Evolutionary conservation across 1,139 yeast species (phyloP).

Genomic region (Nakaseomyces glabratus): DNA sequence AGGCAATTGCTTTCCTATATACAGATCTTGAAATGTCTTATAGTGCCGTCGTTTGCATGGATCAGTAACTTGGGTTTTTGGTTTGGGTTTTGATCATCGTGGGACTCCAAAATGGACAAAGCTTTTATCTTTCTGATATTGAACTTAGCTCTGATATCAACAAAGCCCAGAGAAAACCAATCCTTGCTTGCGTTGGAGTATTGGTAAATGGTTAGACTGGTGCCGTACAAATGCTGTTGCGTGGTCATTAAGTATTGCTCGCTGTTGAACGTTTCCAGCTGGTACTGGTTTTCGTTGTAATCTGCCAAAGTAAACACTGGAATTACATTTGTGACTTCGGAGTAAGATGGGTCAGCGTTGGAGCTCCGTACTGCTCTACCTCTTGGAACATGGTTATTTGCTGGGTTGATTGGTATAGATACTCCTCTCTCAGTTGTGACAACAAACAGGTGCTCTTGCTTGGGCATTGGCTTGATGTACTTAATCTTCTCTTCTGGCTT

Average conservation of each 20-base stretch:
- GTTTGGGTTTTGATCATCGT: not conserved
- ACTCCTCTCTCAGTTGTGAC: constrained; percentile 5
- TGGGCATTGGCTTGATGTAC: constrained; percentile 1
- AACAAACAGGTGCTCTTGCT: constrained; percentile 3
- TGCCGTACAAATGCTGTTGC: constrained; percentile 22
- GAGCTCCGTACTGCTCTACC: not conserved
- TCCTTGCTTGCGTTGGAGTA: constrained; percentile 11
- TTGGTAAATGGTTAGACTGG: constrained; percentile 17
- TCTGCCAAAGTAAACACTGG: constrained; percentile 2
- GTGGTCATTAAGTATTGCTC: constrained; percentile 14
- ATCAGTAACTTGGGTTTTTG: not conserved
- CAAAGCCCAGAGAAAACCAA: constrained; percentile 21
- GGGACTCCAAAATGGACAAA: not conserved
- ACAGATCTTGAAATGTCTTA: constrained; percentile 4
- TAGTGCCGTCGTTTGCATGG: constrained; percentile 1
- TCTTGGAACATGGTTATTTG: not conserved
- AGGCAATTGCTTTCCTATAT: too few relatives aligned
- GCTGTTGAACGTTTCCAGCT: constrained; percentile 2
- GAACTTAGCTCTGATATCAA: constrained; percentile 21
- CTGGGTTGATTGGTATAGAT: constrained; percentile 4
- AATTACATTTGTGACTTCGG: constrained; percentile 1
- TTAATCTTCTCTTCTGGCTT: constrained; percentile 5
- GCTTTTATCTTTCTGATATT: constrained; percentile 13
- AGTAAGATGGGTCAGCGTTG: not conserved
- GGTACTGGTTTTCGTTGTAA: constrained; percentile 3